Evolutionary conservation across 2,329 filamentous ascomycete species (phyloP), one percentile per base, ranked within the genome.

Genomic region (Zymoseptoria pseudotritici): DNA sequence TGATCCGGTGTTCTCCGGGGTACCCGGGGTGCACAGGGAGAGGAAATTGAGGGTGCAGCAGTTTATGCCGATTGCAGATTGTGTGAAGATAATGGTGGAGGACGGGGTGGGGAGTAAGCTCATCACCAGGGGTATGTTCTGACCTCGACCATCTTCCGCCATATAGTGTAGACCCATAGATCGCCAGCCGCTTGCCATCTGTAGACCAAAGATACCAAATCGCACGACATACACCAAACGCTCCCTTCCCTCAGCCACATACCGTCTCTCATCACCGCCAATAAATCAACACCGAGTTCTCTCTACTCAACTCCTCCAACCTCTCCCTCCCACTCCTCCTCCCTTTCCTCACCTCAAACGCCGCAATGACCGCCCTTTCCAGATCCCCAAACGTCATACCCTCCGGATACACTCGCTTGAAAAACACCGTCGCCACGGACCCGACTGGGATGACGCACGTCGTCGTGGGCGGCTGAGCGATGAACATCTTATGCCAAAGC

Each of bases 371-470:
- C 10, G 65, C 63, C 4, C 57, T 54, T 24, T 62, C 57, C 13
- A 66, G 50, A 53, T 66, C 63, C 2, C 60, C 61, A 50, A 65
- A 65, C 7, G 63, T 66, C 61, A 66, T 66, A 26, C 65, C 65
- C 24, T 64, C 61, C 17, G 63, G 60, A 49, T 65, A 66, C 20
- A 55, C 60, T 21, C 63, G 58, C n/a, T 62, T 50, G 9, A 60
- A 61, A 58, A 58, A 66, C 1, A 63, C 61, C 3, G 65, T 66
- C 26, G 57, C 49, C 21, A 61, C 58, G 36, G 55, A 55, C 9
- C 61, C 63, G 1, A 62, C 57, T 1, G 65, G 63, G 19, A 66
- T 66, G 22, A 64, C 61, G 11, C 63, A 66, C 9, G 61, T 65
- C 26, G 63, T 66, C 2, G 63, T 61, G 10, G 64, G 61, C 8